Conservation (phyloP, 345 rosid species). For the Salix purpurea region DNA sequence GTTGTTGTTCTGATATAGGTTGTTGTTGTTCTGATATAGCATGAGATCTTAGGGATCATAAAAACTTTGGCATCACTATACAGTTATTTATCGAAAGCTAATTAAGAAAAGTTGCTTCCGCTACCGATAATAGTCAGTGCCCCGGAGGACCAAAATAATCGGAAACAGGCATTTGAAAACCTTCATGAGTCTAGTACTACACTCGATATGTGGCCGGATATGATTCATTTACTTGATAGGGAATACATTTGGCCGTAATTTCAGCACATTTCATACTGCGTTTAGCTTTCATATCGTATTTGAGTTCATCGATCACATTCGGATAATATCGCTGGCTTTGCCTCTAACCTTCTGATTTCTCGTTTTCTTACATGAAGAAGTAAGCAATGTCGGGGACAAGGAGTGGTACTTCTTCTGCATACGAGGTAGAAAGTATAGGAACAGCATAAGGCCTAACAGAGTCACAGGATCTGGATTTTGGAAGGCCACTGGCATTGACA, state of each 20-base stretch:
- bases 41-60: neutral
- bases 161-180: no score
- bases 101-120: neutral
- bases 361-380: constrained; percentile 23
- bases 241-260: no score
- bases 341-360: neutral
- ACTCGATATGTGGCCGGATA: no score
- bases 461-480: constrained; percentile 85
- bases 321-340: neutral
- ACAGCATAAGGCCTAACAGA: constrained; percentile 75
- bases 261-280: no score
- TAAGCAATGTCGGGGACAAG: constrained; percentile 47
- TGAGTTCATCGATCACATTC: neutral
- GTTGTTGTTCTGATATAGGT: neutral
- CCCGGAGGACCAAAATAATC: no score
- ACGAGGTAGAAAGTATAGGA: constrained; percentile 76
- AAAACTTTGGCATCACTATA: neutral
- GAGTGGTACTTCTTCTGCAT: constrained; percentile 78
- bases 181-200: no score
- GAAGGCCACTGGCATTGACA: constrained; percentile 89
- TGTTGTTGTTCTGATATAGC: neutral
- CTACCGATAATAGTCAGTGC: no score
- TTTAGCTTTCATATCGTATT: neutral
- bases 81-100: neutral
- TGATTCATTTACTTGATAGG: no score